Base-by-base conservation (phyloP, 2,329 filamentous ascomycete genomes). In the Atkinsonella hypoxylon region DNA sequence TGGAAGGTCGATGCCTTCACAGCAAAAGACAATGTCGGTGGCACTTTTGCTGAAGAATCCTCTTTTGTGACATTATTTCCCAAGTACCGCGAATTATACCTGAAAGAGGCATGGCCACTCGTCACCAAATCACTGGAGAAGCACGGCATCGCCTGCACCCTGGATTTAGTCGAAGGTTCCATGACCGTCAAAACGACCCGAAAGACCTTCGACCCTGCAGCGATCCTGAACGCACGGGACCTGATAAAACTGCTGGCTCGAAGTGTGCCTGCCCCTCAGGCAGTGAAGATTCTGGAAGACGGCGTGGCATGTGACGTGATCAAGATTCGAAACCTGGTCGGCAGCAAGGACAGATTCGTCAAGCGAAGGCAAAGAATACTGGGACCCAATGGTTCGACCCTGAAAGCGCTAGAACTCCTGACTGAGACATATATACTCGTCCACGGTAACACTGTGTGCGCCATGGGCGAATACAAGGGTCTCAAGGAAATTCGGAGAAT, bases 181-280 rank as follows among this genome's bases (percentile, higher is more conserved):
- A 97, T 97, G 91, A 90, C 87, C 0, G 91, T 97, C 57, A 94
- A 91, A 70, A 97, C 93, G 22, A 97, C 91, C 2, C 77, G 86
- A 61, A 90, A 90, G 67, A 95, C 89, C 3, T 95, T 77, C 65
- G 93, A 98, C 63, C 93, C 93, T 8, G 89, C 90, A 6, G 81
- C 90, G 4, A 95, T 98, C 52, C 77, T 98, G 50, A 95, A 96
- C 59, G 90, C 91, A 15, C 82, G 93, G 57, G 93, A 98, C 66
- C 74, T 98, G 55, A 93, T 98, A 66, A 96, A 95, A 64, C 75
- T 98, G 34, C 78, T 98, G 6, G 85, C 93, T 3, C 80, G 93
- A 64, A 93, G 87, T 60, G 93, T 98, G 5, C 93, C 93, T 1
- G 88, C 89, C 1, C 89, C 89, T 6, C 89, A 96, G 72, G 93